phyloP scores from a whole-genome alignment of 257 asterid genomes.

The Anisodus acutangulus region DNA sequence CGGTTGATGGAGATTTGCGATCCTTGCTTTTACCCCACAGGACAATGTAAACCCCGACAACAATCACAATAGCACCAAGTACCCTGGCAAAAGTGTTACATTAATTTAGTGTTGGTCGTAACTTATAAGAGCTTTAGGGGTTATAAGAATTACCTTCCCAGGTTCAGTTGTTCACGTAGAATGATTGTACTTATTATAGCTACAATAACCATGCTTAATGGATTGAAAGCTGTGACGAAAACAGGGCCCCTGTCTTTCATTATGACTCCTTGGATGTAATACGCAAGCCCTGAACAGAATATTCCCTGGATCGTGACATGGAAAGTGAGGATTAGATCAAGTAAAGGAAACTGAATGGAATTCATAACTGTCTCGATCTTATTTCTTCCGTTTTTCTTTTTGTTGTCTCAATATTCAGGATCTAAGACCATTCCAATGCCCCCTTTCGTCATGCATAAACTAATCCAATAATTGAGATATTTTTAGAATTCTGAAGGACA shows the following conservation, averaged over 20 bases:
- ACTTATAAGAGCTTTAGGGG: slow-evolving; percentile 10
- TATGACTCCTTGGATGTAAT: slow-evolving; percentile 81
- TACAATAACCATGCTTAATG: slow-evolving; percentile 85
- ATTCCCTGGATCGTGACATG: slow-evolving; percentile 61
- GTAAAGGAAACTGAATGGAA: too few species aligned
- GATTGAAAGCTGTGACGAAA: slow-evolving; percentile 87
- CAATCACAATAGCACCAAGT: slow-evolving; percentile 77
- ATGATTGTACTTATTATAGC: slow-evolving; percentile 83
- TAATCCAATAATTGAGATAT: too few species aligned
- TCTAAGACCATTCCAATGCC: too few species aligned
- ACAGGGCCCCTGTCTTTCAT: slow-evolving; percentile 91
- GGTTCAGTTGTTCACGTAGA: slow-evolving; percentile 63
- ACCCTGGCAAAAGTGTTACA: slow-evolving; percentile 50
- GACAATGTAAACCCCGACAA: slow-evolving; percentile 80
- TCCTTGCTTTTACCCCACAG: slow-evolving; percentile 91
- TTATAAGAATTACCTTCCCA: slow-evolving; percentile 72
- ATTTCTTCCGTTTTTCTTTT: too few species aligned
- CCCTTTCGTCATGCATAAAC: too few species aligned
- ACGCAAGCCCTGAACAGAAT: slow-evolving; percentile 84
- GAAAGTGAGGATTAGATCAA: not conserved
- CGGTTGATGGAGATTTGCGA: slow-evolving; percentile 40
- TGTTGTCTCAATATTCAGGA: too few species aligned
- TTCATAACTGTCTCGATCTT: too few species aligned
- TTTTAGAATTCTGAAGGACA: too few species aligned
- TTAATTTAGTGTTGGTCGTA: slow-evolving; percentile 11